A percentile compares a stretch with the other conserved stretches of the same genome.
Conservation (phyloP, 1,284 basidiomycete species). For the Pseudozyma thailandica region DNA sequence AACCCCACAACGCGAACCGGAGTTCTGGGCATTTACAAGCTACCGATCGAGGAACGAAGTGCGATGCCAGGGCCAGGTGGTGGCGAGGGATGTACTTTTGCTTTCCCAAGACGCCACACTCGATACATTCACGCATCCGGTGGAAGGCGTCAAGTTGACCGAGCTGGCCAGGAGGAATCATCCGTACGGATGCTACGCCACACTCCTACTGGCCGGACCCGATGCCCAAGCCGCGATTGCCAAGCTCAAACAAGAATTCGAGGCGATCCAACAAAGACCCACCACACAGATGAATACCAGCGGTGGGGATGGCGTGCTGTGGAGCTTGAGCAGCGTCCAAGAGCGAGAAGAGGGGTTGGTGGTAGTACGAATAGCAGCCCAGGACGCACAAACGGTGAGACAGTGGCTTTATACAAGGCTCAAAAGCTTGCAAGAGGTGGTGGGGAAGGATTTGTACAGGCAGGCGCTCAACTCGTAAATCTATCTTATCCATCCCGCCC, state of each 20-base stretch:
- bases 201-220: constrained; percentile 79
- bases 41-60: constrained; percentile 90
- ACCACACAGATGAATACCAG: constrained; percentile 71
- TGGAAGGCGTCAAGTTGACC: background rate
- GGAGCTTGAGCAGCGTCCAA: constrained; percentile 76
- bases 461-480: constrained; percentile 36
- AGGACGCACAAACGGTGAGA: constrained; percentile 78
- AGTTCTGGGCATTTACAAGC: constrained; percentile 86
- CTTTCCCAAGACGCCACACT: constrained; percentile 72
- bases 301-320: constrained; percentile 75
- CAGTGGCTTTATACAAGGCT: constrained; percentile 76
- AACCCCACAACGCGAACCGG: constrained; percentile 70
- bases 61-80: constrained; percentile 73
- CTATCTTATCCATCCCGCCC: too few species aligned
- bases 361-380: constrained; percentile 79
- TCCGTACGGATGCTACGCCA: constrained; percentile 87
- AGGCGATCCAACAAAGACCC: constrained; percentile 72
- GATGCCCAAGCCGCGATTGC: constrained; percentile 71
- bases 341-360: constrained; percentile 68
- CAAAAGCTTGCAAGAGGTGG: constrained; percentile 70
- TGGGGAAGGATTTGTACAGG: constrained; percentile 56
- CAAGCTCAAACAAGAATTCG: constrained; percentile 72
- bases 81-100: constrained; percentile 81
- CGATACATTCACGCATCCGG: background rate
- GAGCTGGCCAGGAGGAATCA: constrained; percentile 74